Conservation (phyloP, 2,329 filamentous ascomycete genomes). For the Aureobasidium sp. region DNA sequence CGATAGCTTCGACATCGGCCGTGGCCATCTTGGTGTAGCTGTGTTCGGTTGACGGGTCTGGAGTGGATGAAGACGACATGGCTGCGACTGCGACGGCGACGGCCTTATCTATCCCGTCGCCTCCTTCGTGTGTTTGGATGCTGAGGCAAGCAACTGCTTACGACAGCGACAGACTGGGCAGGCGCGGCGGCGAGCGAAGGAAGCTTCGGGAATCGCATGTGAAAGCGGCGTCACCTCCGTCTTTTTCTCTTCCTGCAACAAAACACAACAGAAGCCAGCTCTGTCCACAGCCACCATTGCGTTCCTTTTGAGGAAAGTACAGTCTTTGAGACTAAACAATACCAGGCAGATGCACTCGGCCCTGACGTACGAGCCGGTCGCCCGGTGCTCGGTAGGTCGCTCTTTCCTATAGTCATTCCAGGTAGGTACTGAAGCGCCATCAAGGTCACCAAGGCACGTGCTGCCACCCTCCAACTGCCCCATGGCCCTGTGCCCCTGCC, state of each 20-base stretch:
- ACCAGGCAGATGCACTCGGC: constrained; percentile 39
- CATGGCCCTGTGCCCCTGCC: constrained; percentile 87
- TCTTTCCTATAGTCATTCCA: neutral
- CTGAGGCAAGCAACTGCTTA: constrained; percentile 2
- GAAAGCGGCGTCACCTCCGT: neutral
- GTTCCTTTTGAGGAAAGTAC: neutral
- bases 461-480: constrained; percentile 76
- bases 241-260: neutral
- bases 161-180: neutral
- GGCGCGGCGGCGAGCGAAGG: neutral
- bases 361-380: constrained; percentile 68
- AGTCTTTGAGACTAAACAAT: too few relatives aligned
- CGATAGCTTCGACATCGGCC: constrained; percentile 74
- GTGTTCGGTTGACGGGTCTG: constrained; percentile 27
- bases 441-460: constrained; percentile 88
- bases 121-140: neutral
- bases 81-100: constrained; percentile 5
- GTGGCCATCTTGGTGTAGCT: constrained; percentile 67
- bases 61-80: constrained; percentile 38
- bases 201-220: constrained; percentile 12
- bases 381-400: constrained; percentile 65
- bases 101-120: neutral
- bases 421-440: constrained; percentile 12
- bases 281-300: neutral
- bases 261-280: neutral